These are phyloP conservation scores for Sporothrix mexicana DNA, from an alignment of 2,329 filamentous ascomycete genomes.

Conservation along the genomic window DNA sequence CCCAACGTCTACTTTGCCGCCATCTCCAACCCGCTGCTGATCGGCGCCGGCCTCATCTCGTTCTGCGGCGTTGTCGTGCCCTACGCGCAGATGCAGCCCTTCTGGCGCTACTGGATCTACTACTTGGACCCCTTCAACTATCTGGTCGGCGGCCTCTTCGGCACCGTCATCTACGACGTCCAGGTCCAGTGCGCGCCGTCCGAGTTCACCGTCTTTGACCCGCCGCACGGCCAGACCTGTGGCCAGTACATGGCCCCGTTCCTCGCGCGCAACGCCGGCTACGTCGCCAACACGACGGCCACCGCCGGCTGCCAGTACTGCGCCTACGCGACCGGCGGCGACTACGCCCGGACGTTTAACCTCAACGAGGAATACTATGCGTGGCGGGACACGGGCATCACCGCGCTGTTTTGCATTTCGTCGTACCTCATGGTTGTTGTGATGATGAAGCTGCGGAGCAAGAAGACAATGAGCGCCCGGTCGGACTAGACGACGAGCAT, in stretches of 20 bases:
- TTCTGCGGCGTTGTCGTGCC: conserved; percentile 80
- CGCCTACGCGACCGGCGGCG: conserved; percentile 61
- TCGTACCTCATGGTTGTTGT: conserved; percentile 57
- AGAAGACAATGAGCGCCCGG: conserved; percentile 55
- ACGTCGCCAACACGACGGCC: conserved; percentile 64
- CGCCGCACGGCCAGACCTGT: conserved; percentile 60
- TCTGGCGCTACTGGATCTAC: conserved; percentile 73
- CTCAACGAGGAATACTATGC: conserved; percentile 66
- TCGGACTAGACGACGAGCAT: conserved; percentile 37
- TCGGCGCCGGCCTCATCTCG: conserved; percentile 62
- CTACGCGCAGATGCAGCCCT: conserved; percentile 63
- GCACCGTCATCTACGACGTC: conserved; percentile 56
- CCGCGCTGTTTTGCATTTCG: conserved; percentile 60
- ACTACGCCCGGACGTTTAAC: conserved; percentile 66
- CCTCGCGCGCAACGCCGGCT: conserved; percentile 53
- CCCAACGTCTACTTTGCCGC: conserved; percentile 66
- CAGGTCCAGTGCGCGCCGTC: conserved; percentile 53
- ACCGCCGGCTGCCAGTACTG: conserved; percentile 64
- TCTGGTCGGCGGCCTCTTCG: conserved; percentile 61
- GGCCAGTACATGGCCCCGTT: conserved; percentile 61
- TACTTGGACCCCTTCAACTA: conserved; percentile 68
- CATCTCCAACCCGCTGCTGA: conserved; percentile 61
- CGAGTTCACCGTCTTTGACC: conserved; percentile 60
- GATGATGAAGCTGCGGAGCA: conserved; percentile 57
- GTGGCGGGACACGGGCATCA: conserved; percentile 68